phyloP scores from a whole-genome alignment of 352 stramenopile species.

The Globisporangium barbulae region DNA sequence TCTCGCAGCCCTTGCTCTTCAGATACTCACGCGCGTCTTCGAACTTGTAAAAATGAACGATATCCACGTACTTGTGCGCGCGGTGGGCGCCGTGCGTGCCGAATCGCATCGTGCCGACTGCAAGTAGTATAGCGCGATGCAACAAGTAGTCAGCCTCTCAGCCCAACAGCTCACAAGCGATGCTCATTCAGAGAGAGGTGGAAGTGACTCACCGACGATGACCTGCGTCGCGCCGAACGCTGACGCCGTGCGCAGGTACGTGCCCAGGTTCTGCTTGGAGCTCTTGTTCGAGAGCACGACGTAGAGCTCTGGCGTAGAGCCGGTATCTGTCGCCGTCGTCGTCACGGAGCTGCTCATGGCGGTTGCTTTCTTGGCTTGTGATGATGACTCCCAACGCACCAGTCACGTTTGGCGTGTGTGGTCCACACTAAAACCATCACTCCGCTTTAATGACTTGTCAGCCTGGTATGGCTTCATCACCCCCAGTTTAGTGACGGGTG shows the following conservation, averaged over 20 bases:
- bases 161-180: background rate
- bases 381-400: conserved; percentile 1
- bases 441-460: no score
- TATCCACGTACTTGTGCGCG: conserved; percentile 78
- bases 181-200: background rate
- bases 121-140: background rate
- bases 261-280: conserved; percentile 73
- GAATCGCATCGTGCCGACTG: conserved; percentile 76
- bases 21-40: conserved; percentile 55
- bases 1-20: conserved; percentile 47
- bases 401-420: background rate
- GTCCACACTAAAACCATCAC: background rate
- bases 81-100: conserved; percentile 73
- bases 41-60: conserved; percentile 73
- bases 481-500: conserved; percentile 11
- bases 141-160: background rate
- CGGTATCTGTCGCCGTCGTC: background rate
- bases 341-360: conserved; percentile 13
- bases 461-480: no score
- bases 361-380: conserved; percentile 1
- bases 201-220: conserved; percentile 50
- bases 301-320: conserved; percentile 39
- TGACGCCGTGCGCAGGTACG: conserved; percentile 69
- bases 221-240: conserved; percentile 73
- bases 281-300: conserved; percentile 73